Base-by-base conservation (phyloP, 2,329 filamentous ascomycete genomes). In the Aspergillus tamarii region DNA sequence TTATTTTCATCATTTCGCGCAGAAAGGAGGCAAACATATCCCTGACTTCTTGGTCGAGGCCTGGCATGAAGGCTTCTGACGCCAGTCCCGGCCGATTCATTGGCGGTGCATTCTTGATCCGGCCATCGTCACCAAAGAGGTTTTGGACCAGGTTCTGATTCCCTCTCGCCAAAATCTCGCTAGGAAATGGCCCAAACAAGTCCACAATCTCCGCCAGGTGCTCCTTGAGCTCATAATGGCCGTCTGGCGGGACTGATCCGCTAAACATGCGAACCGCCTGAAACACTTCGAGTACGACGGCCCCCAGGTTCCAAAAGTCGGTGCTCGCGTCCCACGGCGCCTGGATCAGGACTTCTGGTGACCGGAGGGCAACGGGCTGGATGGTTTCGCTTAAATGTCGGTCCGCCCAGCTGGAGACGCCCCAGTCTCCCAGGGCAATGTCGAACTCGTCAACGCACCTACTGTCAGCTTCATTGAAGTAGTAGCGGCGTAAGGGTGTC, bases 241-340 rank as follows among this genome's bases (percentile, higher is more conserved):
- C 26, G 19, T 26, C 59, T 3, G 59, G 34, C 3, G 36, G 50
- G 7, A 34, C 28, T 9, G 6, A 9, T 4, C 59, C 52, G 19
- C 50, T 56, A 26, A 61, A 61, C 41, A 61, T 56, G 23, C 12
- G 52, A 19, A 61, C 50, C 7, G 52, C 50, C 6, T 43, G 16
- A 7, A 46, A 48, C 7, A 56, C 5, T 34, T 61, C 59, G 5
- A 46, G 26, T 7, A 52, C 8, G 14, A 52, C 28, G 7, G 23
- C 28, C 7, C 26, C 48, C 4, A 52, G 19, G 23, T 52, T 52
- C 48, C 14, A 52, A 3, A 26, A 26, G 11, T 52, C 26, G 23
- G 23, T 10, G 14, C 21, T 26, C 6, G 26, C 21, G 8, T 23
- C 48, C 48, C 14, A 52, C 19, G 7, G 48, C 11, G 48, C 48